Percentiles rank a stretch among this genome's conserved stretches.
Conservation (phyloP, 2,329 filamentous ascomycete species). For the Fusarium setosum region DNA sequence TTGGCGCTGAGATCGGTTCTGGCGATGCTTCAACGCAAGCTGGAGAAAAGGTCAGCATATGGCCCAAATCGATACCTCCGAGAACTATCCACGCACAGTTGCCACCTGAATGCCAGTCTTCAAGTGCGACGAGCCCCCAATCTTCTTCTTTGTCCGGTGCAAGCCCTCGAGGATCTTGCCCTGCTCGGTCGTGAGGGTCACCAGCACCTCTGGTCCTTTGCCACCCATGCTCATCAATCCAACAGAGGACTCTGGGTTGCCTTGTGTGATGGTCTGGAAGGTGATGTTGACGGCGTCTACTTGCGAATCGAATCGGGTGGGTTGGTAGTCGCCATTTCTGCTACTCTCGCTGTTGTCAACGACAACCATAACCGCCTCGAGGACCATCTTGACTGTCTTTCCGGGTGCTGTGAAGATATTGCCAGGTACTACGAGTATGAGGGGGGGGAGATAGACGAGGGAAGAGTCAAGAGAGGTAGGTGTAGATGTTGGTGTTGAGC, state of each 20-base stretch:
- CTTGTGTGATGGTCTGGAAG: constrained; percentile 94
- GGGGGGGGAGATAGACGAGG: constrained; percentile 1
- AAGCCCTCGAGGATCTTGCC: constrained; percentile 94
- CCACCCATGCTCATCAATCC: constrained; percentile 99
- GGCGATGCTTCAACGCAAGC: constrained; percentile 96
- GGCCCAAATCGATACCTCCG: background rate
- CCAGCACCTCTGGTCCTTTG: constrained; percentile 95
- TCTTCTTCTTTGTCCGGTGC: constrained; percentile 90
- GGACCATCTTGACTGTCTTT: constrained; percentile 80
- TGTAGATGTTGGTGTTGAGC: constrained; percentile 32
- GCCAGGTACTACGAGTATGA: constrained; percentile 3
- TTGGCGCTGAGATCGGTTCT: constrained; percentile 97
- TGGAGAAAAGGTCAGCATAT: constrained; percentile 53
- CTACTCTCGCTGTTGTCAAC: constrained; percentile 99
- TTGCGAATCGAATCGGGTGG: constrained; percentile 96
- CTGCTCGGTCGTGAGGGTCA: constrained; percentile 94
- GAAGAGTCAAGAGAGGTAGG: background rate
- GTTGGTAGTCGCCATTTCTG: constrained; percentile 93
- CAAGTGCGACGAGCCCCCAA: constrained; percentile 87
- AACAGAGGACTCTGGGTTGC: constrained; percentile 96
- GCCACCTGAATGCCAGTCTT: constrained; percentile 96
- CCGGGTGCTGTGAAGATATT: constrained; percentile 11
- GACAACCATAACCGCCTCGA: constrained; percentile 99
- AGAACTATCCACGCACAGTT: constrained; percentile 70
- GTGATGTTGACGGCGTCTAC: constrained; percentile 94